Conservation (phyloP, 306 rosid species). For the Acacia confusa region DNA sequence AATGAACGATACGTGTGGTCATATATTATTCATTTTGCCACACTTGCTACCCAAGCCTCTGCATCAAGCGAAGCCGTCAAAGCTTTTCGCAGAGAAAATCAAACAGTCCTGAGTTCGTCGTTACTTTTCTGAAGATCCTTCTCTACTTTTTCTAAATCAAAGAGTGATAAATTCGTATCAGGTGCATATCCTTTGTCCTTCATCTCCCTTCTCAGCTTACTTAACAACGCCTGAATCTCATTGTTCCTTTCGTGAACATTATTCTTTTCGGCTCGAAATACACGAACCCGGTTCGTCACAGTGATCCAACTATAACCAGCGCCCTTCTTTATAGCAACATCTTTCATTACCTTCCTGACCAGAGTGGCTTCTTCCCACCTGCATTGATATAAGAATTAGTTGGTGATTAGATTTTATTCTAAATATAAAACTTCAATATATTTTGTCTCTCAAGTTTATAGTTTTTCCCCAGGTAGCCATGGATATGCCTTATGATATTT, state of each 20-base stretch:
- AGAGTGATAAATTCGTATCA: slow-evolving; percentile 61
- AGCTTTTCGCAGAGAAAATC: too few species aligned
- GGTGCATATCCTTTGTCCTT: slow-evolving; percentile 66
- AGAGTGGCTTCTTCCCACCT: slow-evolving; percentile 95
- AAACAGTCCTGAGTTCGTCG: too few species aligned
- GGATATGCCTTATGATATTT: neutral
- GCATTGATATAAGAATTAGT: slow-evolving; percentile 3
- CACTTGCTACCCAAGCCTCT: too few species aligned
- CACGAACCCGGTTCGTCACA: slow-evolving; percentile 58
- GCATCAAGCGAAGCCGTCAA: too few species aligned
- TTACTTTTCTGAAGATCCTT: slow-evolving; percentile 53
- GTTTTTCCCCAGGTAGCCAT: neutral
- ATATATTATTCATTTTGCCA: too few species aligned
- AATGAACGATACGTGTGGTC: too few species aligned
- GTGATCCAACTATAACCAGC: slow-evolving; percentile 84
- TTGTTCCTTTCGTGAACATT: slow-evolving; percentile 58
- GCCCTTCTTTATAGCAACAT: slow-evolving; percentile 72
- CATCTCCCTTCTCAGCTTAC: slow-evolving; percentile 56
- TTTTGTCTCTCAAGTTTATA: too few species aligned
- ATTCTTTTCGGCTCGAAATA: slow-evolving; percentile 74
- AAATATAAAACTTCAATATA: too few species aligned
- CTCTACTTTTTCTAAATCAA: slow-evolving; percentile 80
- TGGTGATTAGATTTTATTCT: too few species aligned
- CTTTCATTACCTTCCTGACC: slow-evolving; percentile 76
- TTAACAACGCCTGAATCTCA: slow-evolving; percentile 72